A percentile compares a stretch with the other conserved stretches of the same genome.
These are phyloP conservation scores for Arctium lappa DNA, from an alignment of 129 eudicot genomes.

Conservation along the genomic window DNA sequence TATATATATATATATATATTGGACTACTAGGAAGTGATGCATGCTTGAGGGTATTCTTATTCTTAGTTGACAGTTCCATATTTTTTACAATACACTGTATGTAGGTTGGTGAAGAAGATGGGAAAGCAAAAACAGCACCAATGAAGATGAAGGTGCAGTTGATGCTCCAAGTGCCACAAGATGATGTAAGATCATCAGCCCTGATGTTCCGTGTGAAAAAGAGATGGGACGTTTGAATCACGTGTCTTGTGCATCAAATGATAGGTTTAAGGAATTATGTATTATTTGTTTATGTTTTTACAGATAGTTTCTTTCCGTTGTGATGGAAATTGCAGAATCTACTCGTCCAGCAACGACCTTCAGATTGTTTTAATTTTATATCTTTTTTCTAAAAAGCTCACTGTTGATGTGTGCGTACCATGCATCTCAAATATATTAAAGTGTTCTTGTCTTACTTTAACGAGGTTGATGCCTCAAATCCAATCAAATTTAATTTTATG, in stretches of 20 bases:
- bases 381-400: no score
- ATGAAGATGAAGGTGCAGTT: constrained; percentile 84
- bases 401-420: no score
- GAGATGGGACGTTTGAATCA: constrained; percentile 85
- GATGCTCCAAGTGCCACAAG: constrained; percentile 95
- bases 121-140: constrained; percentile 84
- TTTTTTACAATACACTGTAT: background rate
- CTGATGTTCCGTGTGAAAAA: constrained; percentile 90
- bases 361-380: background rate
- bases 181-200: constrained; percentile 62
- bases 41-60: no score
- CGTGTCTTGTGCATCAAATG: no score
- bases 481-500: no score
- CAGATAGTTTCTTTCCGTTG: background rate
- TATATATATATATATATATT: no score
- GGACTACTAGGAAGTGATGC: no score
- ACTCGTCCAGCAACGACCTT: background rate
- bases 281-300: background rate
- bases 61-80: background rate
- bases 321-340: background rate
- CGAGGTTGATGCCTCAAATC: no score
- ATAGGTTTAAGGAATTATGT: background rate
- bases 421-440: no score
- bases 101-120: constrained; percentile 89
- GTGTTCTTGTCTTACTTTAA: background rate